Conservation (phyloP, 768 basidiomycete species). For the Dendrothele bispora region DNA sequence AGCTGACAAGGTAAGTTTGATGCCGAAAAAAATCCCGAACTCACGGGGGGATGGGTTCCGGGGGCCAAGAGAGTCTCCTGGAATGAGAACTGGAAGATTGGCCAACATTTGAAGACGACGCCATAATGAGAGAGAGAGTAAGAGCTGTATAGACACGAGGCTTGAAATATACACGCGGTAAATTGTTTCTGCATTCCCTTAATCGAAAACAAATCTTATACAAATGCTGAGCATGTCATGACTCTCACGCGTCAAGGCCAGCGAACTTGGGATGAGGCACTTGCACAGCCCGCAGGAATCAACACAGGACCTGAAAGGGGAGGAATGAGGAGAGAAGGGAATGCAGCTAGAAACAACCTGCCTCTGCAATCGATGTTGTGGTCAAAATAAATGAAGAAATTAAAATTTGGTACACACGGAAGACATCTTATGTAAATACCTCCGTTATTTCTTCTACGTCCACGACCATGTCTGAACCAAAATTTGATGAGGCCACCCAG, state of each 20-base stretch:
- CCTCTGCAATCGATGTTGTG: not conserved
- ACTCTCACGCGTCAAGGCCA: constrained; percentile 32
- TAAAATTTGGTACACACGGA: too few relatives aligned
- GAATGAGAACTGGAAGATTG: not conserved
- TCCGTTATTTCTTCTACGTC: constrained; percentile 11
- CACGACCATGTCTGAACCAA: constrained; percentile 47
- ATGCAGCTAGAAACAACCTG: constrained; percentile 1
- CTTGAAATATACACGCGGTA: constrained; percentile 29
- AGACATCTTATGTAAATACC: too few relatives aligned
- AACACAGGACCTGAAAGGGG: not conserved
- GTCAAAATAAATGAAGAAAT: too few relatives aligned
- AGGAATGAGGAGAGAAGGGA: not conserved
- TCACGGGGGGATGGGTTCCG: constrained; percentile 55
- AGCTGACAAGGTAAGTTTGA: too few relatives aligned
- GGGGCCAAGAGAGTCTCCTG: constrained; percentile 35
- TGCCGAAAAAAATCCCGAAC: constrained; percentile 21
- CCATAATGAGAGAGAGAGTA: constrained; percentile 38
- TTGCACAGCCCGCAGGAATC: not conserved
- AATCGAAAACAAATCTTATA: constrained; percentile 11
- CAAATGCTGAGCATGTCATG: constrained; percentile 27
- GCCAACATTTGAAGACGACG: constrained; percentile 35
- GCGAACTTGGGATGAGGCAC: not conserved
- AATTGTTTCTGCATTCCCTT: constrained; percentile 20
- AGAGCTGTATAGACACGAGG: constrained; percentile 33
- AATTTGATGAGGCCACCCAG: constrained; percentile 80